Evolutionary conservation across 768 basidiomycete genomes (phyloP), one percentile per base, ranked within the genome.

Genomic region (Lactarius tabidus): DNA sequence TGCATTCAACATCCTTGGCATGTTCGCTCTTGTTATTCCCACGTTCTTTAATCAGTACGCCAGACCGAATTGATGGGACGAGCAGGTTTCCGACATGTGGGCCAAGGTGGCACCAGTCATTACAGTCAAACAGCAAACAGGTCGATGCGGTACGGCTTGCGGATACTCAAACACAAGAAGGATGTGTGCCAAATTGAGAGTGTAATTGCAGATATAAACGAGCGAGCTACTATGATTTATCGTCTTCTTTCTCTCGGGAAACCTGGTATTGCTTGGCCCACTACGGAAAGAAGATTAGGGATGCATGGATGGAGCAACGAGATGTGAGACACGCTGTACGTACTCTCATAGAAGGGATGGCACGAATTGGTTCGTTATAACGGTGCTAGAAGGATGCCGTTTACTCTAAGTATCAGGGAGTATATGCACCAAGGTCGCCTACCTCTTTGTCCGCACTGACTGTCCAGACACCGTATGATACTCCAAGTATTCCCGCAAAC

Each of bases 361-460:
- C 14, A n/a, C 67, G 69, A 45, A 18, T 59, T 31, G 69, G 69
- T 52, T 65, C 63, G n/a, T 61, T 65, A 57, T 62, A 68, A 29
- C 69, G 66, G 35, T 57, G 54, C 69, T 69, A 28, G 10, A 28
- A 59, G 8, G 31, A 23, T 33, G 28, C 7, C 8, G 23, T 39
- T 51, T 18, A 54, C 15, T 4, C n/a, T 14, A 51, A 8, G 23
- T 18, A 6, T 17, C 31, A 38, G 23, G 20, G 31, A 15, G 23
- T 6, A n/a, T n/a, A 28, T 15, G 20, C 14, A 20, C 1, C 12
- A 57, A n/a, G 41, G 5, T 26, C 31, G 74, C 87, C 71, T 69
- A 93, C 93, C 86, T 95, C 94, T 69, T 85, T 82, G 60, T 84
- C 84, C 17, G 92, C 91, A 68, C 90, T 92, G 65, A 89, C 74